Evolutionary conservation across 2,329 filamentous ascomycete genomes (phyloP), one percentile per base, ranked within the genome.

Genomic region (Ophiostoma tasmaniense): DNA sequence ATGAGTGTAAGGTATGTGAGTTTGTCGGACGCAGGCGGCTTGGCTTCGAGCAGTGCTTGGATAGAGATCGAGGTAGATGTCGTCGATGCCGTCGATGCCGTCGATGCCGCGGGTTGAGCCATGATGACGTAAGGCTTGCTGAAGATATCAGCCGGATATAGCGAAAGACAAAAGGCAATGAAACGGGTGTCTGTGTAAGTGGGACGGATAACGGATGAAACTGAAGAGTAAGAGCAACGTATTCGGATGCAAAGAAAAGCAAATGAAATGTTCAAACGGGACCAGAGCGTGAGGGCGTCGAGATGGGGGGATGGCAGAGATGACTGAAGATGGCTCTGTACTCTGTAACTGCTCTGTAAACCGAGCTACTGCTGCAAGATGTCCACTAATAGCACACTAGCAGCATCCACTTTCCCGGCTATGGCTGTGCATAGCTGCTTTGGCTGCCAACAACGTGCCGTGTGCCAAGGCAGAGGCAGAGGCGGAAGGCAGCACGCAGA

Each of bases 1-100:
- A 94, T 80, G 72, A 93, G 88, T 69, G 90, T 92, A 68, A 93
- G 84, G 77, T 93, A 94, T 28, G 90, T 92, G 75, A 93, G 85
- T 72, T 85, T 84, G 76, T 94, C 90, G 50, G 82, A 84, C 25
- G 81, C 80, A 2, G 83, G 83, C 7, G 83, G 83, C 33, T 79
- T 79, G 61, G 82, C 81, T 72, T 84, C 82, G 64, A 78, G 76
- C 70, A 85, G 80, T 39, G 82, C 80, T 74, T 79, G 75, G 67
- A 83, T 77, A 69, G 80, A 78, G 71, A 80, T 78, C 42, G 80
- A 76, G 37, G 80, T 33, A 76, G 37, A n/a, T 20, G 37, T 30
- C 20, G 62, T 39, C 1, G 33, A 35, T 33, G 69, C 35, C 22
- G 66, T n/a, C n/a, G 37, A n/a, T 20, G 37, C n/a, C 20, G 62